A percentile compares a stretch with the other conserved stretches of the same genome.
phyloP scores from a whole-genome alignment of 805 yeast species.

The Yarrowia hollandica region DNA sequence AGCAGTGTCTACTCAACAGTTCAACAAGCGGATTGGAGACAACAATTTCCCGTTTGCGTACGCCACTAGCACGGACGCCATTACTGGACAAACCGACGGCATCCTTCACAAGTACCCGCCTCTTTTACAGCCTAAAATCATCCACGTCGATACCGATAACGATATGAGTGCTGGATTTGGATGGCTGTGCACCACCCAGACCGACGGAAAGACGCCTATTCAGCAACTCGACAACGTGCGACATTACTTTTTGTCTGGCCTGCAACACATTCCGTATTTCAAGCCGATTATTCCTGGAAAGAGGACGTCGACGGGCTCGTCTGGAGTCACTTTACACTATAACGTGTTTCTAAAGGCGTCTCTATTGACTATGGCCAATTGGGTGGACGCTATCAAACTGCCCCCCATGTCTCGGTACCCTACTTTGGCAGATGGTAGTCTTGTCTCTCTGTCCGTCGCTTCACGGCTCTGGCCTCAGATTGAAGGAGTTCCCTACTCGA shows the following conservation, averaged over 20 bases:
- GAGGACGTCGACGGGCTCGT: neutral
- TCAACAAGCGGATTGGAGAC: constrained; percentile 27
- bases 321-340: constrained; percentile 19
- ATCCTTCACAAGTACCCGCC: constrained; percentile 2
- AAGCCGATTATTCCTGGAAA: neutral
- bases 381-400: constrained; percentile 1
- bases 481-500: neutral
- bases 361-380: neutral
- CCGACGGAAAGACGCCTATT: constrained; percentile 14
- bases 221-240: constrained; percentile 15
- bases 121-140: constrained; percentile 23
- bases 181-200: constrained; percentile 16
- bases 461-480: constrained; percentile 2
- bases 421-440: neutral
- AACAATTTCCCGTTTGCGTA: constrained; percentile 24
- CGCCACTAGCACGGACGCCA: neutral
- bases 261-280: constrained; percentile 16
- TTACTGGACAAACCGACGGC: constrained; percentile 2
- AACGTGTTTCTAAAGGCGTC: constrained; percentile 21
- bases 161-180: constrained; percentile 23
- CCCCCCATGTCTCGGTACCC: constrained; percentile 24
- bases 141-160: constrained; percentile 28
- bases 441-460: neutral
- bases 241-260: constrained; percentile 21
- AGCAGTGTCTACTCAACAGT: constrained; percentile 25